Percentiles rank a stretch among this genome's conserved stretches.
These are phyloP conservation scores for Lasiodiplodia sp. DNA, from an alignment of 2,329 filamentous ascomycete genomes.

Conservation along the genomic window DNA sequence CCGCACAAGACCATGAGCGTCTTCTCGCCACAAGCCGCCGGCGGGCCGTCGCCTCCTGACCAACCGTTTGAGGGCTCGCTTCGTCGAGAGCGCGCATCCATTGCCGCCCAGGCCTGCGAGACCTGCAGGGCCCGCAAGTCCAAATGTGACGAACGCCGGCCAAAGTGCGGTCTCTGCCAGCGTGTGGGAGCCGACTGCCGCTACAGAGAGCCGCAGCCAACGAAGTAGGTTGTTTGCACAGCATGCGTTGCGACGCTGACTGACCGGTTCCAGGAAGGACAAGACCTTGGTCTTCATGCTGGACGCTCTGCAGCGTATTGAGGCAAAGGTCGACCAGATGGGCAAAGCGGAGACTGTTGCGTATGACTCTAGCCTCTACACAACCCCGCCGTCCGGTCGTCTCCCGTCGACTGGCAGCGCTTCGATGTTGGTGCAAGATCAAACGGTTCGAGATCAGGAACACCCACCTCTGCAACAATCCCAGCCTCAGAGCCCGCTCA, in stretches of 20 bases:
- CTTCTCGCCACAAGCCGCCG: constrained; percentile 11
- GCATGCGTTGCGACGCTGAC: neutral
- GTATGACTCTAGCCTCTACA: constrained; percentile 11
- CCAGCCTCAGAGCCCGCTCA: neutral
- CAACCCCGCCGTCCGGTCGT: constrained; percentile 26
- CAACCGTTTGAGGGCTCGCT: constrained; percentile 1
- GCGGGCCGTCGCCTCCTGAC: constrained; percentile 14
- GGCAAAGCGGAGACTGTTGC: constrained; percentile 17
- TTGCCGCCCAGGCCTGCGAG: constrained; percentile 33
- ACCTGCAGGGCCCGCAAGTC: constrained; percentile 32
- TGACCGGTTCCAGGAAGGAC: constrained; percentile 30
- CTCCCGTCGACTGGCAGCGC: constrained; percentile 23
- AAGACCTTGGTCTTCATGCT: constrained; percentile 32
- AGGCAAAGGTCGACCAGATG: constrained; percentile 31
- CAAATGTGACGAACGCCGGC: constrained; percentile 33
- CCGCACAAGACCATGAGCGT: constrained; percentile 22
- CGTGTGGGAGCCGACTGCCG: constrained; percentile 32
- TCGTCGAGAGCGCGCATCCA: constrained; percentile 31
- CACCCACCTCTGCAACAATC: neutral
- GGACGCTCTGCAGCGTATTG: constrained; percentile 26
- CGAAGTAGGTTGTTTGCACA: constrained; percentile 29
- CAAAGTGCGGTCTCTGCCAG: constrained; percentile 32
- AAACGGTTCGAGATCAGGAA: neutral
- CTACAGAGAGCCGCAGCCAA: constrained; percentile 31
- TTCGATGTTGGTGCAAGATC: constrained; percentile 12